A percentile compares a stretch with the other conserved stretches of the same genome.
Evolutionary conservation across 441 rosid species (phyloP).

Genomic region (Hura crepitans): DNA sequence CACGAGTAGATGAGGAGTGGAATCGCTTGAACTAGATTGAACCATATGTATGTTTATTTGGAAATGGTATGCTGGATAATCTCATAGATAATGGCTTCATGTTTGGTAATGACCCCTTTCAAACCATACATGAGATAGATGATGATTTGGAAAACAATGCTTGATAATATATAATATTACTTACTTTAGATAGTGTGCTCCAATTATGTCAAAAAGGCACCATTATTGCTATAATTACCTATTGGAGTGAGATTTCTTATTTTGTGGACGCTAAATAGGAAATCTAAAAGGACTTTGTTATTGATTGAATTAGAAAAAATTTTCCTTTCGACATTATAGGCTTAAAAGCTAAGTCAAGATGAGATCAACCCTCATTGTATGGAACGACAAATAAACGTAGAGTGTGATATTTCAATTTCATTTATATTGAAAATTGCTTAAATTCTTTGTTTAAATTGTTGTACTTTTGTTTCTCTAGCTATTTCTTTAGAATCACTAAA

Average conservation of each 20-base stretch:
- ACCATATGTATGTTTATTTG: constrained; percentile 52
- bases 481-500: too few relatives aligned
- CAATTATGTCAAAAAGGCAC: constrained; percentile 19
- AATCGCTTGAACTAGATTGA: constrained; percentile 43
- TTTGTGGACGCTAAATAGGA: constrained; percentile 32
- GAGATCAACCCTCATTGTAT: background rate
- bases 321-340: background rate
- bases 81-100: constrained; percentile 36
- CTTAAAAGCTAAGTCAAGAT: background rate
- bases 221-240: constrained; percentile 21
- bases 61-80: constrained; percentile 36
- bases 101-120: constrained; percentile 49
- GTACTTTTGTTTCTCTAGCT: too few relatives aligned
- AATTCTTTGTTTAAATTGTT: background rate
- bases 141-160: constrained; percentile 47
- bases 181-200: constrained; percentile 21
- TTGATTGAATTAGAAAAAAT: constrained; percentile 13
- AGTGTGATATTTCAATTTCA: too few relatives aligned
- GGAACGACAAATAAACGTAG: too few relatives aligned
- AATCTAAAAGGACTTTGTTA: constrained; percentile 9
- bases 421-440: background rate
- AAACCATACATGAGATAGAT: constrained; percentile 49
- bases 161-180: constrained; percentile 24
- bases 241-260: constrained; percentile 23
- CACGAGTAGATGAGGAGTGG: constrained; percentile 45